Evolutionary conservation across 2,329 filamentous ascomycete species (phyloP), one percentile per base, ranked within the genome.

Genomic region (Cercospora berteroae): DNA sequence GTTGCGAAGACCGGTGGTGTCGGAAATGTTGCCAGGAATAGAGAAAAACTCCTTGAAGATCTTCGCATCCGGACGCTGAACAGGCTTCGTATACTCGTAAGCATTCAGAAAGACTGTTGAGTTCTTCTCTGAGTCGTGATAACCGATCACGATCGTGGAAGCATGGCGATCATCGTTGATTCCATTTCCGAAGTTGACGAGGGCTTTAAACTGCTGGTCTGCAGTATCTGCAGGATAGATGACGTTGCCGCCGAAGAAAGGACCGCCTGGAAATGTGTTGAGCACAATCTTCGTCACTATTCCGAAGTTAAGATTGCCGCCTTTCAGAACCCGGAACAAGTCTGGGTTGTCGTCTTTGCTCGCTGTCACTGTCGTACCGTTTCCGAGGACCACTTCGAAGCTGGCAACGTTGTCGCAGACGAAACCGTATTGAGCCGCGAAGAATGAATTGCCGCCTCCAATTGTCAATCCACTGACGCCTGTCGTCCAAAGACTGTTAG

Each of bases 391-490:
- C 8, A 74, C 67, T 64, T 76, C 73, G 48, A 70, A 76, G 16
- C 68, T 66, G 12, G 70, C 57, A 2, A 77, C 72, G 56, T 73
- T 74, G 65, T 76, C 74, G 62, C 74, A 75, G 9, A 71, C 72
- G 42, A 74, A 70, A 6, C 75, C 75, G 44, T 70, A 55, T 52
- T 66, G 58, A 2, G 72, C 69, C 1, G 73, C 71, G 23, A 70
- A 72, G 67, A 71, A 77, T 6, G 72, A 73, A 36, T 73, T 72
- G n/a, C 75, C 75, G 36, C 75, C 75, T 13, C 74, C 74, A n/a
- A 75, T 64, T 18, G 70, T 69, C 42, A 76, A 42, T 10, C 75
- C 75, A 4, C 72, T 72, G 29, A 75, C 71, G 20, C 74, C 60
- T 62, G 9, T 20, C 8, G n/a, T 9, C 6, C n/a, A 36, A 13